Evolutionary conservation across 176 grass and related monocot genomes (phyloP), one percentile per base, ranked within the genome.

Genomic region (Musa schizocarpa): DNA sequence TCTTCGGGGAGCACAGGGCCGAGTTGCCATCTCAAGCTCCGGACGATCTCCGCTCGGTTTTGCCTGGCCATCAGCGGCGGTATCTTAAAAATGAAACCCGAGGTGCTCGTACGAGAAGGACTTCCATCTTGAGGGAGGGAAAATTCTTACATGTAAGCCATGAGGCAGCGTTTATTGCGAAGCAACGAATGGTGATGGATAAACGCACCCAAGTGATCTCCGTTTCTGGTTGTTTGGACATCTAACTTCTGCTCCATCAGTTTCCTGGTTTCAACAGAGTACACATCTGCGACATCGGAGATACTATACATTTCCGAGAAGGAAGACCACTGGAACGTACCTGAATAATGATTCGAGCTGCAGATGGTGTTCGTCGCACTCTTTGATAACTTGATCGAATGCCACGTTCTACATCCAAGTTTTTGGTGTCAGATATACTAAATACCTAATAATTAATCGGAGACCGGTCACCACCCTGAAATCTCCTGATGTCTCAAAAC

Each of bases 161-260:
- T 91, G 67, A 93, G 94, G 57, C 94, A 89, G 86, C 90, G 90
- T 89, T 98, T 98, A 77, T 98, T 94, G 79, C 84, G 90, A 73
- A 88, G 88, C 67, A 94, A 84, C 43, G 95, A 93, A 82, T 94
- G 95, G 80, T 94, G 90, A 71, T 94, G 95, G 50, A 94, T 89
- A 72, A 89, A 88, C 27, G 90, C 90, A 57, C 95, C 90, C 65
- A 88, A 99, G 78, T 99, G 95, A 54, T 99, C 90, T 67, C 94
- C 86, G 0, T 94, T 94, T 89, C 86, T 86, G 25, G 86, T 86
- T 65, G 75, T 96, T 65, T 89, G 82, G 13, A 91, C 82, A 58
- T 92, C 90, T 68, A 91, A 83, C 48, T 93, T 93, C 68, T 98
- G 81, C 12, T 93, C 94, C 57, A 89, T 82, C 52, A 91, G 87